Percentiles rank a stretch among this genome's conserved stretches.
Conservation (phyloP, 2,329 filamentous ascomycete genomes). For the Zelopaecilomyces penicillatus region DNA sequence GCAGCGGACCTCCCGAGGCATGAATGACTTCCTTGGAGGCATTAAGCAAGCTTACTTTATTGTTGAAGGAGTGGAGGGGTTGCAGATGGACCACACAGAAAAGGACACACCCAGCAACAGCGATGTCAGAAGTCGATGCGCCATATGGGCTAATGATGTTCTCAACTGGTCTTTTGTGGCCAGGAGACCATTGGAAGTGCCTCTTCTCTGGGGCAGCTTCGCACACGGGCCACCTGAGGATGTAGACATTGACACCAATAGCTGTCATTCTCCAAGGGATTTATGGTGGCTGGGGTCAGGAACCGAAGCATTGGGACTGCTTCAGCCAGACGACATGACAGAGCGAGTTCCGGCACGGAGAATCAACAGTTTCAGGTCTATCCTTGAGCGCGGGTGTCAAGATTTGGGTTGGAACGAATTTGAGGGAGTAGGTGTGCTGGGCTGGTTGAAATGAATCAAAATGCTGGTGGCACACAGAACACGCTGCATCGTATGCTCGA, state of each 20-base stretch:
- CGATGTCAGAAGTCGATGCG: not conserved
- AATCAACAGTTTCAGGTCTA: not conserved
- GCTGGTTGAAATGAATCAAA: not conserved
- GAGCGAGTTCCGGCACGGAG: not conserved
- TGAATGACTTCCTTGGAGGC: not conserved
- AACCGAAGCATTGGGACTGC: not conserved
- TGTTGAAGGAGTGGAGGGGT: conserved; percentile 1
- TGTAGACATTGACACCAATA: too few relatives aligned
- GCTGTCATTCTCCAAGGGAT: not conserved
- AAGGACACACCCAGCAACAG: not conserved
- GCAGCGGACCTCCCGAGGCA: not conserved
- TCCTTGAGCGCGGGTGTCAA: not conserved
- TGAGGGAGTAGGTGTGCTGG: conserved; percentile 3
- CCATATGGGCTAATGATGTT: not conserved
- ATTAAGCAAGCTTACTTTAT: conserved; percentile 6
- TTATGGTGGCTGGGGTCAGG: conserved; percentile 6
- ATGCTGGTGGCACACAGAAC: too few relatives aligned
- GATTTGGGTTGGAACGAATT: conserved; percentile 2
- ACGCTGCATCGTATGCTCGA: too few relatives aligned
- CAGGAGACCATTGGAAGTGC: not conserved
- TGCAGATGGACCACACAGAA: not conserved
- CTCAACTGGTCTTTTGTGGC: not conserved
- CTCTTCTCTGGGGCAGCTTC: not conserved
- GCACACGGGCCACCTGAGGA: not conserved
- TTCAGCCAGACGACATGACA: not conserved